A percentile compares a stretch with the other conserved stretches of the same genome.
phyloP scores from a whole-genome alignment of 352 stramenopile species.

The Phytophthora fragariaefolia region DNA sequence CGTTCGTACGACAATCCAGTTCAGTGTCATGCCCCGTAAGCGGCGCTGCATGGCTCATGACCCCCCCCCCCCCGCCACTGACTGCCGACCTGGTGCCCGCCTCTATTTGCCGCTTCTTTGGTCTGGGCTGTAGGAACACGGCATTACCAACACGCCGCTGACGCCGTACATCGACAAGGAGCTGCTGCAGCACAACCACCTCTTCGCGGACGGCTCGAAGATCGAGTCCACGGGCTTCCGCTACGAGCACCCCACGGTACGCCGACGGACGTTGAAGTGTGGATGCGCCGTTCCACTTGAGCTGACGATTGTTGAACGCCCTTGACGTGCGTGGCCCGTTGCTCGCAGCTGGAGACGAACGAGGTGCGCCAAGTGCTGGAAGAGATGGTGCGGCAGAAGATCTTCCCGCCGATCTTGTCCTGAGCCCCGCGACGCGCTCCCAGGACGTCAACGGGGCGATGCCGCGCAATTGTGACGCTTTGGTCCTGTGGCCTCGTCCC shows the following conservation, averaged over 20 bases:
- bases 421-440: too few species aligned
- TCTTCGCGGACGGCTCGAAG: constrained; percentile 79
- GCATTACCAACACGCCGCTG: constrained; percentile 84
- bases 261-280: too few species aligned
- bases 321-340: constrained; percentile 35
- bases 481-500: constrained; percentile 19
- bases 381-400: constrained; percentile 80
- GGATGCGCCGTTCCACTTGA: constrained; percentile 4
- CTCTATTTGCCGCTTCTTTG: constrained; percentile 22
- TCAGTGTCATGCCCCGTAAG: too few species aligned
- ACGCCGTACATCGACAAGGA: constrained; percentile 92
- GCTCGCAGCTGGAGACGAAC: constrained; percentile 46
- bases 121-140: constrained; percentile 54
- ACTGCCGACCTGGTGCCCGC: constrained; percentile 4
- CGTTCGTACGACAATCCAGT: too few species aligned
- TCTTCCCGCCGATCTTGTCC: constrained; percentile 79
- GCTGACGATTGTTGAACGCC: constrained; percentile 15
- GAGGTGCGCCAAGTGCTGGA: constrained; percentile 69
- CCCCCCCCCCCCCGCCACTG: too few species aligned
- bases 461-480: constrained; percentile 18
- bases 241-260: constrained; percentile 78
- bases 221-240: constrained; percentile 80
- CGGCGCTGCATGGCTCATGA: too few species aligned
- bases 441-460: constrained; percentile 14
- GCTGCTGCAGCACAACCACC: constrained; percentile 84